Evolutionary conservation across 805 yeast species (phyloP), one percentile per base, ranked within the genome.

Genomic region (Teunomyces lycoperdinae): DNA sequence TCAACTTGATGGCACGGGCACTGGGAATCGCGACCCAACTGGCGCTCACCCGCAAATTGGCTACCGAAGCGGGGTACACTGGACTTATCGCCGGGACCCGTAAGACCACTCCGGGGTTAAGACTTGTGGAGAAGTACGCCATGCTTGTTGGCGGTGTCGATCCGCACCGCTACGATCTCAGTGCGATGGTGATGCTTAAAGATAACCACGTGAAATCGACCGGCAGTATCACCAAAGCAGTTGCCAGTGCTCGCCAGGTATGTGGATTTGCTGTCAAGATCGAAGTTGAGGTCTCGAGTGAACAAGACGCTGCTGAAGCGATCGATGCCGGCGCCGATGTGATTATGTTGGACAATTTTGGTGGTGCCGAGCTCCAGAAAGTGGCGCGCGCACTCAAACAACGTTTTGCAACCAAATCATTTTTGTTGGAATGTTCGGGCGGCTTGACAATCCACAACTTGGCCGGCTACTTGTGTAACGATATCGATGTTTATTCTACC

Each of bases 101-200:
- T 62, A 91, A 91, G 68, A 92, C 97, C n/a, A 92, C 98, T 0
- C 98, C 98, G 0, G 98, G 98, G 0, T 77, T 91, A 52, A 80
- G 98, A 60, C 73, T 84, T 38, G 69, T 92, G 49, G 98, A 91
- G 63, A 91, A 91, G 64, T 91, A 91, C 68, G 85, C 96, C 20
- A 92, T 91, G 98, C 70, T 89, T 29, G 95, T 91, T 8, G 98
- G 97, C 29, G 97, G 97, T 3, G 87, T 89, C 47, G 98, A 91
- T 62, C 79, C 94, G 47, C 98, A 91, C 66, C 77, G 98, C 53
- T 89, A 89, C 62, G 97, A 92, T 63, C 78, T 91, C 48, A 84
- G 94, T 40, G 80, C 94, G 1, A 91, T 91, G 98, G 91, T 92
- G 2, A 91, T 92, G 98, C 78, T 91, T 57, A 91, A 91, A 66